Conservation (phyloP, 2,329 filamentous ascomycete species). For the Catunica adiposa region DNA sequence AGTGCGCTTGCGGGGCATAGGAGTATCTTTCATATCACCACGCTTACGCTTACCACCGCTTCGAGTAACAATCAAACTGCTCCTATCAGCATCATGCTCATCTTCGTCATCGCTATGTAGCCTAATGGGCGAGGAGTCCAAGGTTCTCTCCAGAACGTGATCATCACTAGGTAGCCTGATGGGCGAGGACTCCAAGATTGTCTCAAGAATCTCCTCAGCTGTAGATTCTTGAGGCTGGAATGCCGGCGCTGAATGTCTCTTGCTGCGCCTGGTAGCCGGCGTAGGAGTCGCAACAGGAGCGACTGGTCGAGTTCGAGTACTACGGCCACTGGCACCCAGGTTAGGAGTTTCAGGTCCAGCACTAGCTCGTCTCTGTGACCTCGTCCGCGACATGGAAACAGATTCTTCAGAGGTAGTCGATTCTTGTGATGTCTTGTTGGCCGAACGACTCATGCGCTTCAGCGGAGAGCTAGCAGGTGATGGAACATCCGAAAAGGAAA, state of each 20-base stretch:
- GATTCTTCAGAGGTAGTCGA: background rate
- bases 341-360: background rate
- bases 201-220: background rate
- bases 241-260: background rate
- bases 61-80: background rate
- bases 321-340: background rate
- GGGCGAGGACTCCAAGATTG: background rate
- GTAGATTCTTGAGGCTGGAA: background rate
- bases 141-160: background rate
- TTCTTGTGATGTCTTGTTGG: background rate
- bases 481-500: background rate
- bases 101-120: background rate
- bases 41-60: slow-evolving; percentile 6
- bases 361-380: background rate
- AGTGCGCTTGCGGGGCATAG: slow-evolving; percentile 6
- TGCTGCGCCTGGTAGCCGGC: slow-evolving; percentile 1
- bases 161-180: background rate
- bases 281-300: slow-evolving; percentile 3
- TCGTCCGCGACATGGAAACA: background rate
- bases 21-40: slow-evolving; percentile 9
- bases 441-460: slow-evolving; percentile 3
- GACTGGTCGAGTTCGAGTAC: background rate
- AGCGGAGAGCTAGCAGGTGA: slow-evolving; percentile 6
- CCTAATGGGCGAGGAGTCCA: background rate
- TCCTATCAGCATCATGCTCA: background rate